Base-by-base conservation (phyloP, 768 basidiomycete genomes). In the Suillus fuscotomentosus region DNA sequence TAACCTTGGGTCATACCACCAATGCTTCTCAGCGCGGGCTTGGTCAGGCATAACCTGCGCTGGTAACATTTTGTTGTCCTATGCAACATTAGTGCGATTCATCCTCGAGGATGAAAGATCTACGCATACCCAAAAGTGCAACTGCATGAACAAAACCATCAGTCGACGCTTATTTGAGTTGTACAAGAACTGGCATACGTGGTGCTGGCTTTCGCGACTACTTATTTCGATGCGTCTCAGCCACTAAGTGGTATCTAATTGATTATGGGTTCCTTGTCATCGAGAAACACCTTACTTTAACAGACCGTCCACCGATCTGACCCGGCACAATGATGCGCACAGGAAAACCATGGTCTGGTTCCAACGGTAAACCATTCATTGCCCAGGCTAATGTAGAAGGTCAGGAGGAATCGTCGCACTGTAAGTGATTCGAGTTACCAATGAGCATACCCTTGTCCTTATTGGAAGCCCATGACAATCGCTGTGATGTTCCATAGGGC, bases 291-390 rank as follows among this genome's bases (percentile, higher is more conserved):
- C 20, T 15, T 65, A 75, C 68, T 73, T 76, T 79, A n/a, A 86
- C 84, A 34, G 80, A 82, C 34, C 84, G 76, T 5, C 86, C 88
- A 31, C 88, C 88, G 51, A 89, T 88, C 62, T 86, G 83, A 5
- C 85, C 84, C 0, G 88, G 87, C 0, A 89, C 78, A 64, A 89
- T 78, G 5, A 88, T 72, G n/a, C 88, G 80, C n/a, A 89, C 69
- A 1, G 88, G 88, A 67, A 81, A 87, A 13, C 88, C 88, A 65
- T 90, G 88, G 67, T 89, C 88, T 6, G 86, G 86, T 54, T 82
- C 81, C 9, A 89, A 71, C 67, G 82, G 80, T 27, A 82, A 72
- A 2, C 87, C 87, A 63, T 88, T 88, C 86, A 88, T 87, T 15
- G 79, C 82, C 84, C 85, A 83, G 8, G 79, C 79, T 73, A 20